Percentiles rank a stretch among this genome's conserved stretches.
Conservation (phyloP, 202 grass and related monocot genomes). For the Schoenoplectus tabernaemontani region DNA sequence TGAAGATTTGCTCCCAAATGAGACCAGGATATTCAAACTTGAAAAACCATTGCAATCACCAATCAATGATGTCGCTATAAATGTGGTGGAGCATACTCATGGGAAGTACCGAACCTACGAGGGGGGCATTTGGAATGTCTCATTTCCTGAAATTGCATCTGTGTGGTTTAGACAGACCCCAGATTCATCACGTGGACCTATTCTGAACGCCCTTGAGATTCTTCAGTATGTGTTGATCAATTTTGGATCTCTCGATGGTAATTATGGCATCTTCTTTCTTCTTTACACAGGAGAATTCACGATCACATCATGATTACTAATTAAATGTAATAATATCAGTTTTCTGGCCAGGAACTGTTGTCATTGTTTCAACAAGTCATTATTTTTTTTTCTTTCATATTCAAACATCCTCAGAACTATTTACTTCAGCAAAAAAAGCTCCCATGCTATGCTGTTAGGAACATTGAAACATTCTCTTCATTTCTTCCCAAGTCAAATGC, state of each 20-base stretch:
- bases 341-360: too few species aligned
- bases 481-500: too few species aligned
- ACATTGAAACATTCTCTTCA: too few species aligned
- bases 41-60: not conserved
- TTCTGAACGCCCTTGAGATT: conserved; percentile 31
- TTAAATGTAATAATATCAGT: too few species aligned
- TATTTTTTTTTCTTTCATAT: too few species aligned
- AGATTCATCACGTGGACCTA: conserved; percentile 18
- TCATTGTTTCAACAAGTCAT: too few species aligned
- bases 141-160: conserved; percentile 9
- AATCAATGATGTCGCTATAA: conserved; percentile 1
- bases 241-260: conserved; percentile 18
- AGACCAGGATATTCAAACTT: conserved; percentile 10
- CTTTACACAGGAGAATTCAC: too few species aligned
- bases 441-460: too few species aligned
- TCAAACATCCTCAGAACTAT: too few species aligned
- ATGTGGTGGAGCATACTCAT: conserved; percentile 20
- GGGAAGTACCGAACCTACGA: conserved; percentile 17
- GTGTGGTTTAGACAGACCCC: conserved; percentile 4
- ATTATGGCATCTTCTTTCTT: too few species aligned
- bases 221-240: conserved; percentile 27
- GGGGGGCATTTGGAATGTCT: conserved; percentile 14
- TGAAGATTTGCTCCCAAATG: conserved; percentile 27
- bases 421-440: too few species aligned
- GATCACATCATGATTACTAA: too few species aligned